Percentiles rank a stretch among this genome's conserved stretches.
Evolutionary conservation across 1,284 basidiomycete genomes (phyloP).

Genomic region (Prillingera fragicola): DNA sequence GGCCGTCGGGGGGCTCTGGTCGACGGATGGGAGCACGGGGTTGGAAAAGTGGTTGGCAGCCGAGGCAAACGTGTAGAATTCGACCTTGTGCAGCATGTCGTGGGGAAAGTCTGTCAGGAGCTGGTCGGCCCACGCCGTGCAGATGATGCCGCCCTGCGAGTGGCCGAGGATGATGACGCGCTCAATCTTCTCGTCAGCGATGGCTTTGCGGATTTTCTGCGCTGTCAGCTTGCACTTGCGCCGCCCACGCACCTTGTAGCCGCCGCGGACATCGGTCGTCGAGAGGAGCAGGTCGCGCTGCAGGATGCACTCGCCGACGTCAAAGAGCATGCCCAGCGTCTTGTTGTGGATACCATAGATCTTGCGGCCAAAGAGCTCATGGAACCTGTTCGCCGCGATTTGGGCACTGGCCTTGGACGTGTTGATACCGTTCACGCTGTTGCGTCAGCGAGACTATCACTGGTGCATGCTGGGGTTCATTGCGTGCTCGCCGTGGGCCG

Average conservation of each 20-base stretch:
- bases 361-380: conserved; percentile 18
- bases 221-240: too few relatives aligned
- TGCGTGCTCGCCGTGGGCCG: too few relatives aligned
- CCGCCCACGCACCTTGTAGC: conserved; percentile 15
- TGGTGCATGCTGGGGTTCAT: not conserved
- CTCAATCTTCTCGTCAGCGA: conserved; percentile 14
- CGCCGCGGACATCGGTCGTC: conserved; percentile 20
- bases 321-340: conserved; percentile 28
- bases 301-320: conserved; percentile 28
- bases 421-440: conserved; percentile 29
- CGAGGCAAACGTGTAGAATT: conserved; percentile 34
- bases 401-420: conserved; percentile 24
- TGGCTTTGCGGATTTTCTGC: not conserved
- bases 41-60: conserved; percentile 32
- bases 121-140: conserved; percentile 26
- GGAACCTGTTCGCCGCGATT: conserved; percentile 19
- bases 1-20: too few relatives aligned
- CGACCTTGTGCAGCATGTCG: conserved; percentile 21
- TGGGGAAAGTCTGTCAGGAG: conserved; percentile 26
- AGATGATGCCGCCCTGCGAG: conserved; percentile 33
- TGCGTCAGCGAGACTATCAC: too few relatives aligned
- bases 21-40: too few relatives aligned
- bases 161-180: conserved; percentile 31
- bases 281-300: conserved; percentile 26
- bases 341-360: conserved; percentile 27